Evolutionary conservation across 108 stramenopile genomes (phyloP).

Genomic region (Cylindrotheca closterium): DNA sequence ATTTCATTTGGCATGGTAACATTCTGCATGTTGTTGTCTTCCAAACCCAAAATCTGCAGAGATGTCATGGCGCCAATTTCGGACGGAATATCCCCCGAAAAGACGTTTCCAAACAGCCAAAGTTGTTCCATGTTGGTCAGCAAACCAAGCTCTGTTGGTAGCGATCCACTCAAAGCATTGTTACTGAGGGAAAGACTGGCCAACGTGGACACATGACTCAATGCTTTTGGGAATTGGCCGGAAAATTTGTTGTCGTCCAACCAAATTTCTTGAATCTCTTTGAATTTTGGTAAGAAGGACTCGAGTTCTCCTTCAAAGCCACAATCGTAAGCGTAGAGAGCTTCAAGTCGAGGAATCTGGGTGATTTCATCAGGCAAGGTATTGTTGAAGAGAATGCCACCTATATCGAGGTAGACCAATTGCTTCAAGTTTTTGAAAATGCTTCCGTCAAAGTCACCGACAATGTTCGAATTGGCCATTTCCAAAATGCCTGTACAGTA

Average conservation of each 20-base stretch:
- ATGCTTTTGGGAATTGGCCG: constrained; percentile 53
- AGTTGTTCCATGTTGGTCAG: constrained; percentile 19
- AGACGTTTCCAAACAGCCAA: constrained; percentile 19
- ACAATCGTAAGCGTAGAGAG: constrained; percentile 31
- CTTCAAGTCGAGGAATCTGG: constrained; percentile 26
- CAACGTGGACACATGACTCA: constrained; percentile 28
- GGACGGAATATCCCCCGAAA: constrained; percentile 18
- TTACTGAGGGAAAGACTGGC: constrained; percentile 21
- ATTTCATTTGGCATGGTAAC: constrained; percentile 28
- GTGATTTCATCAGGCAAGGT: constrained; percentile 23
- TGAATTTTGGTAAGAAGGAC: not conserved
- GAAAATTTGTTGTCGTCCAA: constrained; percentile 24
- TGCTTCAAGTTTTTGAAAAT: constrained; percentile 9
- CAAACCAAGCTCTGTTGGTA: constrained; percentile 20
- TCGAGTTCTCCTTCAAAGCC: constrained; percentile 24
- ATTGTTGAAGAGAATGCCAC: constrained; percentile 30
- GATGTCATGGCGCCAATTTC: constrained; percentile 12
- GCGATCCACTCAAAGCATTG: constrained; percentile 9
- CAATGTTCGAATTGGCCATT: constrained; percentile 7
- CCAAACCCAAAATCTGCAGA: constrained; percentile 35
- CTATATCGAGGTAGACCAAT: constrained; percentile 27
- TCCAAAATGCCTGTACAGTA: constrained; percentile 15
- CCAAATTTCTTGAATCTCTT: constrained; percentile 31
- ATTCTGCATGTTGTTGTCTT: constrained; percentile 45
- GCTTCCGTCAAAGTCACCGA: constrained; percentile 8